Percentiles rank a stretch among this genome's conserved stretches.
Conservation (phyloP, 305 asterid species). For the Fraxinus dipetala region DNA sequence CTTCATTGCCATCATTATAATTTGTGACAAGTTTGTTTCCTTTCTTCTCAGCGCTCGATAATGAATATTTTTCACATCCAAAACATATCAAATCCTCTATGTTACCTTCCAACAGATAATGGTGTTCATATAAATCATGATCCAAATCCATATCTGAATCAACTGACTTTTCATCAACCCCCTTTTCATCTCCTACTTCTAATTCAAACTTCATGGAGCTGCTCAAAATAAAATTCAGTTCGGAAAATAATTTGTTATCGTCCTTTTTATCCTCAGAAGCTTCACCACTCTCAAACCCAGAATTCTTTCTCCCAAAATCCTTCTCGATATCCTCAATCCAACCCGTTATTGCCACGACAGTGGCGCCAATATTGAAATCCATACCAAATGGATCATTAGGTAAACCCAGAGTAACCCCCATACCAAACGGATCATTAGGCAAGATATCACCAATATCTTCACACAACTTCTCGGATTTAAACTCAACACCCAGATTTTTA, state of each 20-base stretch:
- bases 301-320: constrained; percentile 39
- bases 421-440: constrained; percentile 42
- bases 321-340: constrained; percentile 35
- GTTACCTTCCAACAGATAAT: constrained; percentile 25
- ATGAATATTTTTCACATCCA: constrained; percentile 46
- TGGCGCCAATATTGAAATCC: constrained; percentile 42
- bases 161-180: constrained; percentile 21
- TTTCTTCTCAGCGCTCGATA: background rate
- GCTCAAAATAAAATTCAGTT: constrained; percentile 40
- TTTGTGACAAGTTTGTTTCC: constrained; percentile 23
- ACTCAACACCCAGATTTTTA: constrained; percentile 28
- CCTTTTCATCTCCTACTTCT: constrained; percentile 31
- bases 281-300: constrained; percentile 36
- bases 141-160: constrained; percentile 20
- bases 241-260: constrained; percentile 31
- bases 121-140: constrained; percentile 27
- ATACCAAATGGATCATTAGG: constrained; percentile 71
- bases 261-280: constrained; percentile 21
- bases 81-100: constrained; percentile 42
- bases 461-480: constrained; percentile 32
- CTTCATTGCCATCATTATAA: constrained; percentile 28
- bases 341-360: constrained; percentile 39
- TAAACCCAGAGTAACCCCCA: constrained; percentile 35
- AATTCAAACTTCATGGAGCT: constrained; percentile 32
- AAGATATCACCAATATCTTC: constrained; percentile 55